Percentiles rank a stretch among this genome's conserved stretches.
Evolutionary conservation across 1,284 basidiomycete species (phyloP).

Genomic region (Rhizoctonia solani): DNA sequence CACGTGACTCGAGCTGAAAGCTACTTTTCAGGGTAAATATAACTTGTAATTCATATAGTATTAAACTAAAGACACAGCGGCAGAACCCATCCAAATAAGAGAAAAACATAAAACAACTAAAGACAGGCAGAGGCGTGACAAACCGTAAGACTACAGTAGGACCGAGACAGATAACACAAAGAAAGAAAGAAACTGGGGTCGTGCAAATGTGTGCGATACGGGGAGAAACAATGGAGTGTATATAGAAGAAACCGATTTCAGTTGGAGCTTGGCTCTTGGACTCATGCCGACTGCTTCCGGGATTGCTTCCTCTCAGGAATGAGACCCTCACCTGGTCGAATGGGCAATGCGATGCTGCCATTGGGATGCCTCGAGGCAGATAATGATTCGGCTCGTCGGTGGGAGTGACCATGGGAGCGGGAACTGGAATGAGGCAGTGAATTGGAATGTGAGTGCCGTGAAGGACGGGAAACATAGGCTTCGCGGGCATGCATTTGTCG

Average conservation of each 20-base stretch:
- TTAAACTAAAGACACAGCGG: conserved; percentile 32
- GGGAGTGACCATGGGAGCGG: conserved; percentile 5
- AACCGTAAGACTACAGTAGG: conserved; percentile 9
- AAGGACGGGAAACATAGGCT: conserved; percentile 22
- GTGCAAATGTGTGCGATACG: background rate
- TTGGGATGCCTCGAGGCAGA: conserved; percentile 2
- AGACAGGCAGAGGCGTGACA: background rate
- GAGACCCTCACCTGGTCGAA: conserved; percentile 24
- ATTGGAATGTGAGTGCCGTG: conserved; percentile 19
- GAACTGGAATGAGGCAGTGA: conserved; percentile 19
- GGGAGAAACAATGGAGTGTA: background rate
- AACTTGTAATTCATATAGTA: conserved; percentile 23
- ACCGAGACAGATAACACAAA: background rate
- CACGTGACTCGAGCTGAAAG: too few relatives aligned
- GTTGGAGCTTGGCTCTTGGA: too few relatives aligned
- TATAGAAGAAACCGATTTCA: too few relatives aligned
- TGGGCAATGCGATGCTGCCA: conserved; percentile 26
- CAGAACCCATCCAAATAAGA: conserved; percentile 1
- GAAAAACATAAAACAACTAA: background rate
- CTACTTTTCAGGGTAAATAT: background rate
- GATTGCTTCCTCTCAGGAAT: conserved; percentile 24
- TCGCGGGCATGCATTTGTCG: conserved; percentile 21
- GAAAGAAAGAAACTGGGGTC: background rate
- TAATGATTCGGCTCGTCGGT: conserved; percentile 25
- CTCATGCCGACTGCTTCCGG: conserved; percentile 20